Conservation (phyloP, 2,329 filamentous ascomycete genomes). For the Calonectria hawksworthii region DNA sequence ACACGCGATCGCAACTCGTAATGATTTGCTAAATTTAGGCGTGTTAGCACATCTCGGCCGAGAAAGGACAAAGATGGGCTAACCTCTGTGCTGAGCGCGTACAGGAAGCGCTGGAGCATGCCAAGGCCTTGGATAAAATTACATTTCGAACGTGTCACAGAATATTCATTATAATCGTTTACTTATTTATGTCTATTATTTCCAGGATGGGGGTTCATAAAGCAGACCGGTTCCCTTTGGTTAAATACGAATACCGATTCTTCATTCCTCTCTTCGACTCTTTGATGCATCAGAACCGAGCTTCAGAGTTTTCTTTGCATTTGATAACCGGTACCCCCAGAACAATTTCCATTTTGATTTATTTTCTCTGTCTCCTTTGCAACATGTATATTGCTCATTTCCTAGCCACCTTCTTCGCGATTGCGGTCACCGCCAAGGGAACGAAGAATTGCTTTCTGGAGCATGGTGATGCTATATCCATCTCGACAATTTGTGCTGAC, state of each 20-base stretch:
- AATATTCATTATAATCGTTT: no score
- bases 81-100: not conserved
- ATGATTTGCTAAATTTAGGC: not conserved
- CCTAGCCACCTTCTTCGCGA: not conserved
- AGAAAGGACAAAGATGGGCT: not conserved
- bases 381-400: not conserved
- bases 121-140: not conserved
- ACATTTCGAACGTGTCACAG: not conserved
- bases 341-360: not conserved
- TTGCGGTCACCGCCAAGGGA: not conserved
- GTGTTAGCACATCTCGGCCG: not conserved
- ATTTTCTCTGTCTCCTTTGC: not conserved
- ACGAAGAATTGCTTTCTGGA: not conserved
- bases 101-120: not conserved
- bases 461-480: no score
- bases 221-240: not conserved
- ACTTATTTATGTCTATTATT: not conserved
- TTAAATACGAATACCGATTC: not conserved
- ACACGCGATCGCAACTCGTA: not conserved
- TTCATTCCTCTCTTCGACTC: not conserved
- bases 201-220: not conserved
- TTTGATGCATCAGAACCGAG: not conserved
- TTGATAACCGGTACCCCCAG: not conserved
- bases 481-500: not conserved
- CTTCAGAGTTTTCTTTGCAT: not conserved